Evolutionary conservation across 257 asterid genomes (phyloP), one percentile per base, ranked within the genome.

Genomic region (Solanum verrucosum): DNA sequence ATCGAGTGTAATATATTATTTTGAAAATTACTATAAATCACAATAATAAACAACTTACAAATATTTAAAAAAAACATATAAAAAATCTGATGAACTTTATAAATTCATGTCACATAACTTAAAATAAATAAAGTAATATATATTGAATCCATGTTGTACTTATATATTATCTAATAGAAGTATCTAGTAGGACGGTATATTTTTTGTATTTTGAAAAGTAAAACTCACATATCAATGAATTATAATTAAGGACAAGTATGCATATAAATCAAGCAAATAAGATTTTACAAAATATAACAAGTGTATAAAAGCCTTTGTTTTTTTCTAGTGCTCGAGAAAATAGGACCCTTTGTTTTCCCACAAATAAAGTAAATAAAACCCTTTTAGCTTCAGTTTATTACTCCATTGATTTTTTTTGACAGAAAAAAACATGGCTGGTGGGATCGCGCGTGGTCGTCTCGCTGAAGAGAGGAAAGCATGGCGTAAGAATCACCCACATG

Each of bases 401-500:
- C 63, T 16, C 63, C 63, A 15, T 11, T 25, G 27, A 42, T 27
- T 31, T 29, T 27, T 34, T 34, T 23, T 9, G 10, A 21, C 11
- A 13, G 35, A 56, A 16, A n/a, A n/a, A 59, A 84, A 31, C 4
- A 88, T 90, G 92, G 87, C 88, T 2, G 90, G 88, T 11, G 92
- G 92, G 7, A 70, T 90, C 20, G 90, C 91, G 27, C 67, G 88
- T 15, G 92, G 92, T 70, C 91, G 92, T 88, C 88, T 90, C 6
- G 84, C 90, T 4, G 90, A 87, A 75, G 92, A 90, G 87, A 90
- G 92, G 9, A 90, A 90, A 49, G 87, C 88, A 52, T 90, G 92
- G 92, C 88, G 92, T 34, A 90, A 88, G 70, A 88, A 84, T 88
- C 92, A 90, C 34, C 92, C 92, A 6, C 90, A 88, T 56, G 92